These are phyloP conservation scores for Skeletonema costatum DNA, from an alignment of 108 stramenopile genomes.

Conservation along the genomic window DNA sequence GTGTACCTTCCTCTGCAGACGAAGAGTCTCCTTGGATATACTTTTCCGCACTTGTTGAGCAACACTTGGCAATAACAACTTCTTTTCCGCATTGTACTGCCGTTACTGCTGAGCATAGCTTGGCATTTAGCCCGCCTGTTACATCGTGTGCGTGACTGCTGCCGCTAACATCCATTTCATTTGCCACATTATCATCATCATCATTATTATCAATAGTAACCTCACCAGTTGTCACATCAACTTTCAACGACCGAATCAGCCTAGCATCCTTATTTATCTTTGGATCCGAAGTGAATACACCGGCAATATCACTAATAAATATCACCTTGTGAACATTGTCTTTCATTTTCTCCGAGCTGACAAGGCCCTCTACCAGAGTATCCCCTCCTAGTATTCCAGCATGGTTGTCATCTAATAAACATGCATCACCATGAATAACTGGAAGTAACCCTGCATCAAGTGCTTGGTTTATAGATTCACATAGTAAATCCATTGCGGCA, in stretches of 20 bases:
- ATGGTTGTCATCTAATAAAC: conserved; percentile 58
- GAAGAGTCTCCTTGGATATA: conserved; percentile 11
- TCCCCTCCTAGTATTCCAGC: conserved; percentile 78
- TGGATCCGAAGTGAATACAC: conserved; percentile 71
- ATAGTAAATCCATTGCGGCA: conserved; percentile 28
- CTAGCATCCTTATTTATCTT: conserved; percentile 49
- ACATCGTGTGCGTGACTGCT: conserved; percentile 83
- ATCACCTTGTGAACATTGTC: conserved; percentile 39
- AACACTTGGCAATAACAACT: conserved; percentile 54
- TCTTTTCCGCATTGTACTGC: conserved; percentile 41
- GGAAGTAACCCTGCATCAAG: conserved; percentile 72
- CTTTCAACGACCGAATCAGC: conserved; percentile 45
- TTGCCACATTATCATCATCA: background rate
- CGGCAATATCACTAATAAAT: conserved; percentile 84
- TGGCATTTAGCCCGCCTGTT: conserved; percentile 78
- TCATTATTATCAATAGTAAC: conserved; percentile 14
- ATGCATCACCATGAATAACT: conserved; percentile 85
- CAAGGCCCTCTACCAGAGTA: conserved; percentile 57
- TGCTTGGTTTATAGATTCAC: conserved; percentile 40
- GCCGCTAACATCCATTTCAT: conserved; percentile 47
- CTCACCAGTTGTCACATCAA: conserved; percentile 46
- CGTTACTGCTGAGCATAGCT: conserved; percentile 49
- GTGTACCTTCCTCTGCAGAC: background rate
- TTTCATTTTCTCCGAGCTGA: background rate
- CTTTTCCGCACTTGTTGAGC: conserved; percentile 44